A percentile compares a stretch with the other conserved stretches of the same genome.
Conservation (phyloP, 495 filamentous ascomycete genomes). For the Hypomontagnella submonticulosa region DNA sequence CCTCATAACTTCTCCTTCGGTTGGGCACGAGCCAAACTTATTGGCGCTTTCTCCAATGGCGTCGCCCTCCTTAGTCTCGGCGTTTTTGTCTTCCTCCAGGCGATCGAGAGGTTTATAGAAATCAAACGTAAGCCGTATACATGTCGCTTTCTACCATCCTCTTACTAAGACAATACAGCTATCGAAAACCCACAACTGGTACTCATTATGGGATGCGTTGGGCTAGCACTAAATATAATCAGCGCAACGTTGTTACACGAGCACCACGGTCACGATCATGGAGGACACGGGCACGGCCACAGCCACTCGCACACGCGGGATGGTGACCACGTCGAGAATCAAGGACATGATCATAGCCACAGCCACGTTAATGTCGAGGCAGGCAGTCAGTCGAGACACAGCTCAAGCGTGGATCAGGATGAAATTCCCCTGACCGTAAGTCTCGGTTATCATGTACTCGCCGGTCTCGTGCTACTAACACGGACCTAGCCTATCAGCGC, state of each 20-base stretch:
- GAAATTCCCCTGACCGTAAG: slow-evolving; percentile 56
- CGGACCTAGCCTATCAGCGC: slow-evolving; percentile 63
- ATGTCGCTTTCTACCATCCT: background rate
- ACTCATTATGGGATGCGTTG: slow-evolving; percentile 83
- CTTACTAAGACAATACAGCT: slow-evolving; percentile 57
- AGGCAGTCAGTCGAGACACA: slow-evolving; percentile 54
- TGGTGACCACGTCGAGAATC: slow-evolving; percentile 47
- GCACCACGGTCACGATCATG: slow-evolving; percentile 51
- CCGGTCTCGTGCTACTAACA: slow-evolving; percentile 67
- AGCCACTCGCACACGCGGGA: slow-evolving; percentile 48
- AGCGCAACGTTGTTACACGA: slow-evolving; percentile 85
- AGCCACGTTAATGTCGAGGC: slow-evolving; percentile 75
- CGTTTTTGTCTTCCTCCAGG: slow-evolving; percentile 90
- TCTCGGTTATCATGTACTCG: slow-evolving; percentile 42
- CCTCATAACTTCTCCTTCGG: slow-evolving; percentile 61
- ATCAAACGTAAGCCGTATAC: slow-evolving; percentile 46
- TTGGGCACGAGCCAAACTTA: slow-evolving; percentile 92
- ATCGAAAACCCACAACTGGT: slow-evolving; percentile 81
- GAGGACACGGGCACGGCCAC: slow-evolving; percentile 38
- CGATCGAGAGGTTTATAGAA: slow-evolving; percentile 82
- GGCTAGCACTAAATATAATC: slow-evolving; percentile 83
- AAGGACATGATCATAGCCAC: slow-evolving; percentile 40
- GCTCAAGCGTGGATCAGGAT: slow-evolving; percentile 54
- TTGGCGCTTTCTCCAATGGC: slow-evolving; percentile 95
- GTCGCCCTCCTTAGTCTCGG: slow-evolving; percentile 94